Base-by-base conservation (phyloP, 768 basidiomycete genomes). In the Lentinula aciculospora region DNA sequence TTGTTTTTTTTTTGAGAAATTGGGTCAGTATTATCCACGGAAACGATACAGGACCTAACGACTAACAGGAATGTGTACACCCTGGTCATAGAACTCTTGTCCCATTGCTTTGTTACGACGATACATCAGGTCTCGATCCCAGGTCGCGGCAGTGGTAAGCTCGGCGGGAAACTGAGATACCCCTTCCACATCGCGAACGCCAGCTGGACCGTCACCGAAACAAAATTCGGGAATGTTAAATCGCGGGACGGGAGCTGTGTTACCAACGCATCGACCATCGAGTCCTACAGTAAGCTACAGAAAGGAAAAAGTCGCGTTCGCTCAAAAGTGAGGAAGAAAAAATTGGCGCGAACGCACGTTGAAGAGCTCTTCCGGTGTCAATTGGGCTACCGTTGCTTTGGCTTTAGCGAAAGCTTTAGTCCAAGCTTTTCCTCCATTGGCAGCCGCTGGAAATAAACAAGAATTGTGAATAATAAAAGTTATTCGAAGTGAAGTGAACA, bases 71-170 rank as follows among this genome's bases (percentile, higher is more conserved):
- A 80, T 68, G 62, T 81, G 66, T 12, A 76, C 74, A 12, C 81
- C 81, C 62, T 79, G 76, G 32, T 69, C 74, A 36, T 68, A 65
- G 66, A 76, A 77, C 64, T 83, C 81, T 45, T 58, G 53, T 9
- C 77, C 80, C 71, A 81, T 74, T 0, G 76, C 75, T 23, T 65
- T 61, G 9, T 72, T 78, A 23, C 80, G 71, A 28, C 67, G 59
- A 58, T 74, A 70, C 68, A 80, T 78, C 13, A 81, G 65, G 36
- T 74, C 70, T 47, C 71, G 70, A 62, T 80, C 65, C 58, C 66
- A 69, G 58, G 61, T 58, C 6, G 60, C 47, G 13, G 59, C 53
- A n/a, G 53, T 29, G 13, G 53, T 44, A 21, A 54, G 36, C 17
- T 34, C 53, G 1, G 19, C 53, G 42, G 53, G 53, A 54, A 54